phyloP scores from a whole-genome alignment of 257 asterid genomes.

The Ocimum tenuiflorum region DNA sequence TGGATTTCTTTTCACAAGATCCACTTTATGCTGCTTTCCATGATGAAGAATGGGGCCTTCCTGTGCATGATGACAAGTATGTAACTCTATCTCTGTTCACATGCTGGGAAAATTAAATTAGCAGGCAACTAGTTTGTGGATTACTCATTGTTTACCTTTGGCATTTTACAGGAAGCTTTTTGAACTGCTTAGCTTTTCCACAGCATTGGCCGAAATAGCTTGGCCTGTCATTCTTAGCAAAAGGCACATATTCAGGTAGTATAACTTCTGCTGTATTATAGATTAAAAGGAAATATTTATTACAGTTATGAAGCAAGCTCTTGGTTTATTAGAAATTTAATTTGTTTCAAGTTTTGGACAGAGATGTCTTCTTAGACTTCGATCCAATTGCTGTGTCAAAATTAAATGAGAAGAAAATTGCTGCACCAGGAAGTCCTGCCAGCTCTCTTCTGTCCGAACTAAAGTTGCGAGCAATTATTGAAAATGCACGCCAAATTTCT shows the following conservation, averaged over 20 bases:
- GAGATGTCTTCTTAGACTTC: constrained; percentile 79
- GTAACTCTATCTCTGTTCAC: constrained; percentile 18
- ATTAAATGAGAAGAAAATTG: constrained; percentile 77
- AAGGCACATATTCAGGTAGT: constrained; percentile 61
- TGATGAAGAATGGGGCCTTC: constrained; percentile 97
- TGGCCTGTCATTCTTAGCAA: constrained; percentile 88
- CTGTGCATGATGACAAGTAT: constrained; percentile 79
- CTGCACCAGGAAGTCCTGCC: constrained; percentile 68
- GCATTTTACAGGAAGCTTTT: constrained; percentile 67
- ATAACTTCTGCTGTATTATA: constrained; percentile 9
- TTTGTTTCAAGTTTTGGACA: constrained; percentile 35
- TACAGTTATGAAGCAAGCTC: neutral
- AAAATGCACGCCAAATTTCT: constrained; percentile 88
- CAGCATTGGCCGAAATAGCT: constrained; percentile 87
- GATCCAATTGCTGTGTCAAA: constrained; percentile 84
- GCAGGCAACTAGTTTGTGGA: constrained; percentile 13
- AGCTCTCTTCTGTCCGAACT: constrained; percentile 78
- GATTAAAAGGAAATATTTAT: constrained; percentile 15
- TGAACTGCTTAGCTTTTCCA: constrained; percentile 76
- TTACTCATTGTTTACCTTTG: constrained; percentile 20
- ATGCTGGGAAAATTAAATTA: neutral
- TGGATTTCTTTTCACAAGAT: constrained; percentile 39
- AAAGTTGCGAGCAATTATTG: constrained; percentile 75
- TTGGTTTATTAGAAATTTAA: constrained; percentile 24
- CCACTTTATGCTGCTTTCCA: constrained; percentile 68